phyloP scores from a whole-genome alignment of 345 rosid genomes.

The Stellera chamaejasme region DNA sequence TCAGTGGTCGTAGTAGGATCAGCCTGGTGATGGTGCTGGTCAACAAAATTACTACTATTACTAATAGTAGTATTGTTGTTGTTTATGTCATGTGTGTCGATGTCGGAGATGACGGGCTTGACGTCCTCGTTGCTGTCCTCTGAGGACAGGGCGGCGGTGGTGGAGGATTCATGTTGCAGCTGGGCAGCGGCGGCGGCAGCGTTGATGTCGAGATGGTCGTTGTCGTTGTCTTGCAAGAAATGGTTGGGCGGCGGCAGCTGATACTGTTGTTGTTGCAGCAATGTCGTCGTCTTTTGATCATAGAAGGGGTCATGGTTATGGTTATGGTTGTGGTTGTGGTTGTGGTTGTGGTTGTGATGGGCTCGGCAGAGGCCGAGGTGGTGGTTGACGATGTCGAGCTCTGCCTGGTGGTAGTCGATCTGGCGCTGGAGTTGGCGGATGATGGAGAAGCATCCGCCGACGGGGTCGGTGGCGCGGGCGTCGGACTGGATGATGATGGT shows the following conservation, averaged over 20 bases:
- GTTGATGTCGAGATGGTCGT: slow-evolving; percentile 1
- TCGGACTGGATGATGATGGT: slow-evolving; percentile 85
- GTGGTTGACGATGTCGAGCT: slow-evolving; percentile 70
- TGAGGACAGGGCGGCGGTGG: slow-evolving; percentile 16
- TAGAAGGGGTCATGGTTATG: too few relatives aligned
- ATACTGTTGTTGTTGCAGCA: slow-evolving; percentile 13
- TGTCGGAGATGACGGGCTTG: slow-evolving; percentile 28
- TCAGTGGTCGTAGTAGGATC: too few relatives aligned
- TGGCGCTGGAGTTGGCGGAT: slow-evolving; percentile 59
- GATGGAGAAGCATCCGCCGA: slow-evolving; percentile 71
- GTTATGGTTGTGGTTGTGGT: too few relatives aligned
- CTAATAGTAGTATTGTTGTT: too few relatives aligned
- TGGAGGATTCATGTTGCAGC: slow-evolving; percentile 24
- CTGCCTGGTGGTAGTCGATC: slow-evolving; percentile 57
- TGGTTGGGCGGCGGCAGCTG: slow-evolving; percentile 7
- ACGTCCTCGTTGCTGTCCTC: slow-evolving; percentile 25
- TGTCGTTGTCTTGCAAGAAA: slow-evolving; percentile 21
- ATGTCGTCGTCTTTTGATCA: too few relatives aligned
- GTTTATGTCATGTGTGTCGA: slow-evolving; percentile 14
- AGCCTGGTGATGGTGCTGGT: too few relatives aligned
- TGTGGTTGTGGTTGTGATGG: background rate
- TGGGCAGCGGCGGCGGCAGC: slow-evolving; percentile 15
- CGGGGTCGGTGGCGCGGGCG: slow-evolving; percentile 77
- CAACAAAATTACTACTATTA: too few relatives aligned
- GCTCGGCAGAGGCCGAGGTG: slow-evolving; percentile 55